Conservation (phyloP, 2,329 filamentous ascomycete species). For the Rutstroemia sp. region DNA sequence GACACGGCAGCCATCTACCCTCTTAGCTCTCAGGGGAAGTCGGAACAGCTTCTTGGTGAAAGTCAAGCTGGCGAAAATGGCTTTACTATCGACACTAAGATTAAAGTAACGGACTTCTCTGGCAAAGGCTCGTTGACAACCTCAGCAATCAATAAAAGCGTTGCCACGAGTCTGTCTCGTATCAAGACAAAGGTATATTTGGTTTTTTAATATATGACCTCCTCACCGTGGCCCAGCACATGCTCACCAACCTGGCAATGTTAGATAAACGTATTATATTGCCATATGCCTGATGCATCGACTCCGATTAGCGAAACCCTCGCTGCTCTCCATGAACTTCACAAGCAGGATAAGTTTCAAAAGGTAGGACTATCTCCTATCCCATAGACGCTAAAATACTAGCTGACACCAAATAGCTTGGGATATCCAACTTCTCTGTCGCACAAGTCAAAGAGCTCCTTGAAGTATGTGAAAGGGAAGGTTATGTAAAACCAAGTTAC, state of each 20-base stretch:
- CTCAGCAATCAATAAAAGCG: too few relatives aligned
- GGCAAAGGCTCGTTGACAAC: neutral
- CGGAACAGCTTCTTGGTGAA: neutral
- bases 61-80: neutral
- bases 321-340: neutral
- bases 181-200: too few relatives aligned
- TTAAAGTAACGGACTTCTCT: neutral
- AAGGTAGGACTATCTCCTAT: neutral
- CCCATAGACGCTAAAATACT: neutral
- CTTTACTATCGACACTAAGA: neutral
- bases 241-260: too few relatives aligned
- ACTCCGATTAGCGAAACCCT: neutral
- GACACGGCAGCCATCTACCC: neutral
- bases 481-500: neutral
- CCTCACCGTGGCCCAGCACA: too few relatives aligned
- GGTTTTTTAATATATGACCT: too few relatives aligned
- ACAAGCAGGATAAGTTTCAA: neutral
- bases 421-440: conserved; percentile 1
- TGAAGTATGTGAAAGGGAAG: neutral
- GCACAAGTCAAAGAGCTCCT: neutral
- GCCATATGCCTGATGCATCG: neutral
- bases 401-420: neutral
- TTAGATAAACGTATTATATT: neutral
- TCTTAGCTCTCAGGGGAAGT: neutral
- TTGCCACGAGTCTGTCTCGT: too few relatives aligned